Conservation (phyloP, 192 early-diverging fungal genomes). For the Coemansia sp. region DNA sequence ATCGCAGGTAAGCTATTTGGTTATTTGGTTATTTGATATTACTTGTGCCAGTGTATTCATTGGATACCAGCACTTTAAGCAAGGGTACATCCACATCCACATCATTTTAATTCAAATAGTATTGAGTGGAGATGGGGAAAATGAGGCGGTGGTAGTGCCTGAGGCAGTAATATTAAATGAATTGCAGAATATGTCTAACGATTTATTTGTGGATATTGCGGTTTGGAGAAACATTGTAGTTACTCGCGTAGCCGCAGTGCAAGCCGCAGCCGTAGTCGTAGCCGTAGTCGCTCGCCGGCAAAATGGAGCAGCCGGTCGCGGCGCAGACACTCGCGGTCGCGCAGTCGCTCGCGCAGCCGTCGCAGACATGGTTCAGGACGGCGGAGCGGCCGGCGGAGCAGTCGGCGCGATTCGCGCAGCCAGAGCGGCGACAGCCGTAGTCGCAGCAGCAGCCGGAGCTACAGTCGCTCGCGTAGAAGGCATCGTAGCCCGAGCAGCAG, state of each 20-base stretch:
- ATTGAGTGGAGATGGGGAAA: neutral
- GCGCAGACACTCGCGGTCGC: conserved; percentile 16
- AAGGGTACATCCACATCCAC: neutral
- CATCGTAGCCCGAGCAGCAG: conserved; percentile 11
- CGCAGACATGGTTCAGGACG: conserved; percentile 14
- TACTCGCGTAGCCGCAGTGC: conserved; percentile 31
- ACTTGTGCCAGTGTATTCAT: neutral
- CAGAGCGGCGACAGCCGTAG: conserved; percentile 15
- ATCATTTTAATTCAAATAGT: neutral
- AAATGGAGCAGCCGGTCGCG: conserved; percentile 18
- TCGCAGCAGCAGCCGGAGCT: conserved; percentile 21
- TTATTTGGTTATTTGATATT: neutral
- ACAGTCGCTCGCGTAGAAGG: conserved; percentile 12
- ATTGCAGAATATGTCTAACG: neutral
- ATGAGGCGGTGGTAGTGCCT: neutral
- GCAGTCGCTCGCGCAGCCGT: conserved; percentile 15
- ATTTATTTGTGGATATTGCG: neutral
- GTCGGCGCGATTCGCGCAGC: conserved; percentile 15
- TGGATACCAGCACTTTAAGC: neutral
- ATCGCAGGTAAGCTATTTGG: conserved; percentile 38
- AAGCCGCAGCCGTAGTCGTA: neutral
- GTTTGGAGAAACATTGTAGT: conserved; percentile 1
- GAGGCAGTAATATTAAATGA: neutral
- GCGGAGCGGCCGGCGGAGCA: conserved; percentile 10
- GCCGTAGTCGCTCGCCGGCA: conserved; percentile 28